Evolutionary conservation across 2,329 filamentous ascomycete genomes (phyloP).

Genomic region (Madurella fahalii): DNA sequence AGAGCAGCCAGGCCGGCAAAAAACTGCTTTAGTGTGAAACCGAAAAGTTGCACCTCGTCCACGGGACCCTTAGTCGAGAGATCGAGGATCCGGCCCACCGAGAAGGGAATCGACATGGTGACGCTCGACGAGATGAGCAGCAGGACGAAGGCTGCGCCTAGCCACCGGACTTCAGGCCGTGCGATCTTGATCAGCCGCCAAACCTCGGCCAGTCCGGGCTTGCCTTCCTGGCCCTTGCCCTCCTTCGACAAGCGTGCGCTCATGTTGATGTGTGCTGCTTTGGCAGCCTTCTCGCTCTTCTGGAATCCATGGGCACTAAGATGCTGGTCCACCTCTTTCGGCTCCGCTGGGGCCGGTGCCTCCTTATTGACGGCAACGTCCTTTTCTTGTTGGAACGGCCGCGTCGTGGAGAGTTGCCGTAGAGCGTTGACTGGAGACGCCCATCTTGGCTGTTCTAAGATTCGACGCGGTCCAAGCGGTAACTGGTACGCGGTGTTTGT

Average conservation of each 20-base stretch:
- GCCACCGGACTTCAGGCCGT: slow-evolving; percentile 72
- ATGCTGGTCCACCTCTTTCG: slow-evolving; percentile 29
- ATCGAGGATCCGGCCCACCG: slow-evolving; percentile 92
- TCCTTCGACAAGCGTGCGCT: slow-evolving; percentile 84
- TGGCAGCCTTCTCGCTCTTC: slow-evolving; percentile 76
- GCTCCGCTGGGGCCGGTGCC: slow-evolving; percentile 3
- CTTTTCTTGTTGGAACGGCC: slow-evolving; percentile 13
- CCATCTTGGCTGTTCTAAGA: slow-evolving; percentile 14
- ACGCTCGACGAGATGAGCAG: slow-evolving; percentile 86
- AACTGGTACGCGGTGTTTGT: slow-evolving; percentile 5
- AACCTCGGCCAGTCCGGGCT: slow-evolving; percentile 69
- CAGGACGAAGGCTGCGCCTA: slow-evolving; percentile 76
- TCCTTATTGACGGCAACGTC: slow-evolving; percentile 11
- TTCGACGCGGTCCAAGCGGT: slow-evolving; percentile 11
- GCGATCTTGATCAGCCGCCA: slow-evolving; percentile 88
- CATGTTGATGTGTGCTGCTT: slow-evolving; percentile 85
- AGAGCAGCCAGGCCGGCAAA: slow-evolving; percentile 75
- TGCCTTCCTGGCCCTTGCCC: slow-evolving; percentile 55
- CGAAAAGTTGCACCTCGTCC: slow-evolving; percentile 70
- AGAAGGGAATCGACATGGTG: slow-evolving; percentile 95
- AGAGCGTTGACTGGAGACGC: slow-evolving; percentile 19
- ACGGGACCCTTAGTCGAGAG: slow-evolving; percentile 71
- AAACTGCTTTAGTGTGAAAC: slow-evolving; percentile 80
- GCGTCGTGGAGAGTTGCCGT: slow-evolving; percentile 27
- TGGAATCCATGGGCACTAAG: slow-evolving; percentile 37